Evolutionary conservation across 768 basidiomycete genomes (phyloP).

Genomic region (Macrolepiota albuminosa): DNA sequence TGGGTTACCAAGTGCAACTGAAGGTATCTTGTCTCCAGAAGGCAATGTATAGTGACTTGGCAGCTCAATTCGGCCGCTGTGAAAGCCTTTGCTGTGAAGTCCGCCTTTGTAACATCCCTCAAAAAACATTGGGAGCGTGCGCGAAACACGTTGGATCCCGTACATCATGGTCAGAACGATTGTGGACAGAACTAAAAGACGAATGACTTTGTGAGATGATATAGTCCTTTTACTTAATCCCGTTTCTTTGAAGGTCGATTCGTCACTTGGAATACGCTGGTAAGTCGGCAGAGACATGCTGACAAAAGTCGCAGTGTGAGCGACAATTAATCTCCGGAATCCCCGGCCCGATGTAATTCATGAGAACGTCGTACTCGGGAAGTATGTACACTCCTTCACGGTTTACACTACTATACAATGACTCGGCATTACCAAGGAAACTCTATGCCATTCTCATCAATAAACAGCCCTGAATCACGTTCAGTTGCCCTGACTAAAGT

Average conservation of each 20-base stretch:
- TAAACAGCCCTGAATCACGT: slow-evolving; percentile 23
- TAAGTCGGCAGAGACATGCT: slow-evolving; percentile 12
- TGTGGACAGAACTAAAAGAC: slow-evolving; percentile 41
- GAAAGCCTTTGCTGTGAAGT: slow-evolving; percentile 8
- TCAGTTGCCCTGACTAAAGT: background rate
- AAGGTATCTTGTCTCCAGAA: slow-evolving; percentile 65
- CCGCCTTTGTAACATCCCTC: slow-evolving; percentile 4
- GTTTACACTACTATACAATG: background rate
- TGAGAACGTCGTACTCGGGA: too few species aligned
- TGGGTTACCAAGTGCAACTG: slow-evolving; percentile 55
- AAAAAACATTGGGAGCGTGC: background rate
- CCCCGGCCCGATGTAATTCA: background rate
- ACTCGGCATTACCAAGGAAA: slow-evolving; percentile 6
- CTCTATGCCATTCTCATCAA: slow-evolving; percentile 29
- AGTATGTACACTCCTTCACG: background rate
- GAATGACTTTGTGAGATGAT: slow-evolving; percentile 23
- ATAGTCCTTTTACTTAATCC: background rate
- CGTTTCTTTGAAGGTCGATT: background rate
- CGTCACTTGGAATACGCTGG: slow-evolving; percentile 1
- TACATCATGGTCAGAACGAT: slow-evolving; percentile 8
- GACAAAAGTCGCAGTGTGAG: background rate
- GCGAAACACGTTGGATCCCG: slow-evolving; percentile 3
- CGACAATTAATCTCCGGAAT: background rate
- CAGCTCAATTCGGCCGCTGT: slow-evolving; percentile 14
- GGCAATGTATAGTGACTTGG: slow-evolving; percentile 54